A percentile compares a stretch with the other conserved stretches of the same genome.
phyloP scores from a whole-genome alignment of 768 basidiomycete genomes.

The Mycena amicta region DNA sequence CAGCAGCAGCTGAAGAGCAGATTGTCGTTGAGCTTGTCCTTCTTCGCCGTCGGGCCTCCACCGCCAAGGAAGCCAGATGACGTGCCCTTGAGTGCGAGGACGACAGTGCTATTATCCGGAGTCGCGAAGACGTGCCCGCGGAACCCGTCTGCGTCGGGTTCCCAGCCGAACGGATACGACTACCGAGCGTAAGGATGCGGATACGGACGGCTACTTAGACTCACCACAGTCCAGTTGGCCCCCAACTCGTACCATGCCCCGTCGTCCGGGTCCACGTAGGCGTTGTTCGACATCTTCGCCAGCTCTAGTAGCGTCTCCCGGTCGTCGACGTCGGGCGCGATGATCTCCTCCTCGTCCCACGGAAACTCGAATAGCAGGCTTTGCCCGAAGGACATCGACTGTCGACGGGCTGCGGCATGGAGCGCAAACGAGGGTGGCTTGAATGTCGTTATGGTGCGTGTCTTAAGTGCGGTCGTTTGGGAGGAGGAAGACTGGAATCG shows the following conservation, averaged over 20 bases:
- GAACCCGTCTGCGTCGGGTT: slow-evolving; percentile 83
- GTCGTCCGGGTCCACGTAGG: slow-evolving; percentile 71
- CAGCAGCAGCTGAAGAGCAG: slow-evolving; percentile 94
- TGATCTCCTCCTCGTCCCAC: slow-evolving; percentile 79
- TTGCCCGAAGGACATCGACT: slow-evolving; percentile 49
- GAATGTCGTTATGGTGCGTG: slow-evolving; percentile 40
- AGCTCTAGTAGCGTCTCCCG: slow-evolving; percentile 76
- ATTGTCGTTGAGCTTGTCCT: slow-evolving; percentile 94
- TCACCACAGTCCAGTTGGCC: slow-evolving; percentile 61
- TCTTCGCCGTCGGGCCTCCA: slow-evolving; percentile 82
- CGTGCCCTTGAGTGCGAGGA: slow-evolving; percentile 93
- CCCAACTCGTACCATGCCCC: slow-evolving; percentile 78
- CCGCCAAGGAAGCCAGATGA: slow-evolving; percentile 75
- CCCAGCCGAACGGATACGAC: slow-evolving; percentile 91
- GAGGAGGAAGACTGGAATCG: slow-evolving; percentile 13
- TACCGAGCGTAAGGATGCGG: slow-evolving; percentile 28
- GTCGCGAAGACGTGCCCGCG: slow-evolving; percentile 91
- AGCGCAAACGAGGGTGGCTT: slow-evolving; percentile 52
- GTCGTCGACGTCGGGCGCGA: slow-evolving; percentile 75
- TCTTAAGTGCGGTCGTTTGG: slow-evolving; percentile 33
- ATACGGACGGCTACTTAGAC: slow-evolving; percentile 16
- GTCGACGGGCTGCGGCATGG: slow-evolving; percentile 44
- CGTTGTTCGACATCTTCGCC: slow-evolving; percentile 95
- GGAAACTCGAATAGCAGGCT: slow-evolving; percentile 39
- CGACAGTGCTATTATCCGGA: slow-evolving; percentile 78